Percentiles rank a stretch among this genome's conserved stretches.
phyloP scores from a whole-genome alignment of 805 yeast genomes.

The Candida sanyiensis region DNA sequence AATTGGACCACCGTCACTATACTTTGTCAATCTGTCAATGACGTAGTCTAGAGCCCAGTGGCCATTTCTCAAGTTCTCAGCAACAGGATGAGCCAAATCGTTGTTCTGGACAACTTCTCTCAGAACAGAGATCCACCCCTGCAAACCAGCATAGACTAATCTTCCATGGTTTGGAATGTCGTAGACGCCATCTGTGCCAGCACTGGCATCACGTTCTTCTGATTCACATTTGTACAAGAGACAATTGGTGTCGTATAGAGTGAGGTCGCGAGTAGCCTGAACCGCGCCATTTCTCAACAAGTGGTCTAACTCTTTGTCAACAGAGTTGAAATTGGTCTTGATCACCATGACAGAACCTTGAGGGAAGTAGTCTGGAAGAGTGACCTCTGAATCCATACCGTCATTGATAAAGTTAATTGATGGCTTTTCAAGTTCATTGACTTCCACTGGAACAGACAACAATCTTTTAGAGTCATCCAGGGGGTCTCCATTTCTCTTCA shows the following conservation, averaged over 20 bases:
- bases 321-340: slow-evolving; percentile 61
- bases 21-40: slow-evolving; percentile 54
- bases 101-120: slow-evolving; percentile 57
- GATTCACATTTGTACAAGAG: slow-evolving; percentile 72
- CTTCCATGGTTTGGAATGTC: slow-evolving; percentile 67
- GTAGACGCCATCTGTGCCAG: slow-evolving; percentile 69
- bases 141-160: slow-evolving; percentile 82
- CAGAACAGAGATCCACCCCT: slow-evolving; percentile 82
- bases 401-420: slow-evolving; percentile 35
- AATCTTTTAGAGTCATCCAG: slow-evolving; percentile 37
- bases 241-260: slow-evolving; percentile 66
- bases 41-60: slow-evolving; percentile 85
- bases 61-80: slow-evolving; percentile 77
- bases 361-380: slow-evolving; percentile 60
- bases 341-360: slow-evolving; percentile 89
- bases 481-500: slow-evolving; percentile 48
- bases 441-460: slow-evolving; percentile 60
- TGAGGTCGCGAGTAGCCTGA: slow-evolving; percentile 58
- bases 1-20: slow-evolving; percentile 41
- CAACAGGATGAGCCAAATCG: slow-evolving; percentile 77
- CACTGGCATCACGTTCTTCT: slow-evolving; percentile 80
- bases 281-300: slow-evolving; percentile 71
- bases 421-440: slow-evolving; percentile 49
- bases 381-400: slow-evolving; percentile 44
- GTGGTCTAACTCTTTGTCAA: slow-evolving; percentile 58